A percentile compares a stretch with the other conserved stretches of the same genome.
Evolutionary conservation across 352 stramenopile species (phyloP).

Genomic region (Globisporangium lucens): DNA sequence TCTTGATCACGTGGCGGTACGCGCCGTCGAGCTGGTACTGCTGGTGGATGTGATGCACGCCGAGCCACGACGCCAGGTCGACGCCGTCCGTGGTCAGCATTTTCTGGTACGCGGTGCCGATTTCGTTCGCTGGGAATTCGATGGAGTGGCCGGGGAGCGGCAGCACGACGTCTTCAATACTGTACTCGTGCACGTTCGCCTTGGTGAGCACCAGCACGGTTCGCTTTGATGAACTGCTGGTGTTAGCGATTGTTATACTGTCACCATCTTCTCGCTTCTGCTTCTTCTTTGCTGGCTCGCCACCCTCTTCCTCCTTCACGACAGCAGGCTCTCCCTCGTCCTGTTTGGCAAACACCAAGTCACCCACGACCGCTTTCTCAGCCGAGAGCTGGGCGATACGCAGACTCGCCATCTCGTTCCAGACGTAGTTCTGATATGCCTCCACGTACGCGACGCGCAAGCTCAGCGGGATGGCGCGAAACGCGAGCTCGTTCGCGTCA

Average conservation of each 20-base stretch:
- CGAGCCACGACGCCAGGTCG: conserved; percentile 37
- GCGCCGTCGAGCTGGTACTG: conserved; percentile 76
- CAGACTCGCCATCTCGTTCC: conserved; percentile 93
- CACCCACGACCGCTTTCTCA: conserved; percentile 71
- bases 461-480: conserved; percentile 57
- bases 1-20: conserved; percentile 92
- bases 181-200: conserved; percentile 84
- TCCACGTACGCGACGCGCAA: conserved; percentile 70
- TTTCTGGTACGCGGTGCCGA: conserved; percentile 45
- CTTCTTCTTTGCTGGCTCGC: conserved; percentile 14
- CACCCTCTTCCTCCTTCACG: neutral
- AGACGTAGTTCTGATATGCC: conserved; percentile 93
- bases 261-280: conserved; percentile 15
- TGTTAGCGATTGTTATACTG: neutral
- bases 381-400: conserved; percentile 71
- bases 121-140: conserved; percentile 76
- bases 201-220: conserved; percentile 71
- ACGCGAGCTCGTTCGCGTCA: conserved; percentile 68
- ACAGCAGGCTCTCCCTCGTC: neutral
- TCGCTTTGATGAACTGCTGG: conserved; percentile 18
- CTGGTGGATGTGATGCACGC: conserved; percentile 35
- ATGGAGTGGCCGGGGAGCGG: conserved; percentile 91
- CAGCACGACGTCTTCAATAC: conserved; percentile 93
- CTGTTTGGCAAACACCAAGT: conserved; percentile 77
- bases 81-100: conserved; percentile 57